A percentile compares a stretch with the other conserved stretches of the same genome.
phyloP scores from a whole-genome alignment of 306 rosid genomes.

The Citrullus amarus region DNA sequence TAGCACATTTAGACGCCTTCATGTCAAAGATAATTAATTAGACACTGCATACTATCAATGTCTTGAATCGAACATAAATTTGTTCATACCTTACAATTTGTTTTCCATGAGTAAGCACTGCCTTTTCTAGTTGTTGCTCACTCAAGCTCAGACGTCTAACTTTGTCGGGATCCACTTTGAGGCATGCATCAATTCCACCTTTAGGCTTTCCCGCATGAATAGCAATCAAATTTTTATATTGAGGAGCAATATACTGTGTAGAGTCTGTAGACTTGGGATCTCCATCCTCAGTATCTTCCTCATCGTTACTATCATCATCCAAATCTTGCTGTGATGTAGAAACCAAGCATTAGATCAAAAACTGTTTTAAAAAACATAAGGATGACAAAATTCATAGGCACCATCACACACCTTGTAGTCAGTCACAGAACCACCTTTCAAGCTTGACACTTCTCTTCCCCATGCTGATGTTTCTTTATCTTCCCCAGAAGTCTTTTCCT shows the following conservation, averaged over 20 bases:
- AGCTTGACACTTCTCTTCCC: constrained; percentile 69
- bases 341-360: not conserved
- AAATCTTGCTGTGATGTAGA: constrained; percentile 35
- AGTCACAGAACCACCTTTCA: constrained; percentile 20
- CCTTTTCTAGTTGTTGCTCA: constrained; percentile 86
- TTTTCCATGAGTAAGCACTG: constrained; percentile 45
- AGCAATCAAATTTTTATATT: constrained; percentile 68
- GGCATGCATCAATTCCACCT: constrained; percentile 71
- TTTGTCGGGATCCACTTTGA: constrained; percentile 76
- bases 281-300: constrained; percentile 33
- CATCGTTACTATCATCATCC: constrained; percentile 33
- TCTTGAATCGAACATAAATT: not conserved
- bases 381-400: not conserved
- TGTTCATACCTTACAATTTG: constrained; percentile 67
- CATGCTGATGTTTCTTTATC: constrained; percentile 45
- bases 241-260: constrained; percentile 48
- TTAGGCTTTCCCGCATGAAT: constrained; percentile 97
- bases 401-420: constrained; percentile 51
- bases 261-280: constrained; percentile 32
- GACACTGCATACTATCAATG: not conserved
- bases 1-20: not conserved
- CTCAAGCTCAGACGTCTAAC: constrained; percentile 91
- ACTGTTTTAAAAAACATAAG: not conserved
- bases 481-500: constrained; percentile 31
- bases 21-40: not conserved